Evolutionary conservation across 148 eudicot genomes (phyloP).

Genomic region (Agrostemma githago): DNA sequence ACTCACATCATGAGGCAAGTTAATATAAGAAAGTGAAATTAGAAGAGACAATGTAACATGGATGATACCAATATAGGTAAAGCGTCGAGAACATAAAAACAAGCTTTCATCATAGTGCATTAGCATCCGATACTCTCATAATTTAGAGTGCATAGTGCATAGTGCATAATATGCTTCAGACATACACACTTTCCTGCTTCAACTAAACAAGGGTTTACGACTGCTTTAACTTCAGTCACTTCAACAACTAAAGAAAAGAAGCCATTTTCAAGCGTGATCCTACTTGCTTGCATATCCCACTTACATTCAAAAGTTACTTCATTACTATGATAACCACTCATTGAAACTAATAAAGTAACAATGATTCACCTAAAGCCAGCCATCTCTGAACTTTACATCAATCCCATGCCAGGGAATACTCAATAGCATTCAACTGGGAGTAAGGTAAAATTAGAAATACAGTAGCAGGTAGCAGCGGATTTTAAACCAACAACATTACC

Average conservation of each 20-base stretch:
- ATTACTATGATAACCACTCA: conserved; percentile 15
- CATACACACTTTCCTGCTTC: not conserved
- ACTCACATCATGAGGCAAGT: conserved; percentile 13
- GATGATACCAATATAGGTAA: conserved; percentile 1
- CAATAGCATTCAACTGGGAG: conserved; percentile 12
- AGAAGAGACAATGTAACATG: conserved; percentile 5
- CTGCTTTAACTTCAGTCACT: conserved; percentile 14
- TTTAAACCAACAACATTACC: not conserved
- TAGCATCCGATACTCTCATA: conserved; percentile 3
- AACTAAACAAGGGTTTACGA: not conserved
- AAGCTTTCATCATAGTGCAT: conserved; percentile 1
- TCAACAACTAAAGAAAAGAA: conserved; percentile 5
- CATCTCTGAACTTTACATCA: conserved; percentile 2
- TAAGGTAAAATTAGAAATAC: not conserved
- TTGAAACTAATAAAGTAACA: conserved; percentile 15
- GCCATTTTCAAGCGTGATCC: conserved; percentile 17
- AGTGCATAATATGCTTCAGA: conserved; percentile 7
- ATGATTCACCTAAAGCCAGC: conserved; percentile 12
- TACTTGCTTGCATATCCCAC: conserved; percentile 25
- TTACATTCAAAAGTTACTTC: conserved; percentile 13
- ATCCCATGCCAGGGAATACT: conserved; percentile 17
- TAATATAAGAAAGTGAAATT: conserved; percentile 17
- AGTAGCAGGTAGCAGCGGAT: not conserved
- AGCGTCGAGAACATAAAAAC: not conserved
- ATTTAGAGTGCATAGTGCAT: not conserved